Evolutionary conservation across 2,329 filamentous ascomycete species (phyloP), one percentile per base, ranked within the genome.

Genomic region (Nigrograna mackinnonii): DNA sequence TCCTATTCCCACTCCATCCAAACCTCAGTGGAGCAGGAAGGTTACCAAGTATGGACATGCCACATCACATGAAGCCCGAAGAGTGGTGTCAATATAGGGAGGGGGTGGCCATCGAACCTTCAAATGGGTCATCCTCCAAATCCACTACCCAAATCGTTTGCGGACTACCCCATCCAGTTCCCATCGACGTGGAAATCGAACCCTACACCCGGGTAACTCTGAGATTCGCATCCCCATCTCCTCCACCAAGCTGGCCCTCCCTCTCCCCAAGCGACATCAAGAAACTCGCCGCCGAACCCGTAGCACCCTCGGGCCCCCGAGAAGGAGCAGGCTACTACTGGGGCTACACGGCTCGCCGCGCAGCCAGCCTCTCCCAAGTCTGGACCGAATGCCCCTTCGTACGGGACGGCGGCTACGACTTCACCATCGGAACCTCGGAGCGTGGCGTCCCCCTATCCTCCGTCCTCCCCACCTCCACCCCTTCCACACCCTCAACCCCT

Each of bases 391-490:
- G 82, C 52, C 78, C 82, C 1, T 90, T 82, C 61, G 82, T 87
- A 42, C n/a, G n/a, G n/a, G 9, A 9, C n/a, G 83, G 81, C 34
- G 90, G 90, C 11, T 95, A 95, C 68, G 89, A 95, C 67, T 55
- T 91, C 43, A 89, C 84, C 54, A 83, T 95, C 53, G 90, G 89
- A 13, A 95, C 89, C 0, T 92, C 88, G 3, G 90, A 95, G 70
- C 83, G 87, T 49, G 86, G 89, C 38, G 57, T 74, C 24, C 71
- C 81, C 18, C 52, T 75, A 39, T 53, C 68, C 44, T 52, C 60
- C 2, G 56, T 75, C 5, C 41, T 64, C 1, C 66, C 63, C 4
- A 41, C 44, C 4, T 13, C 44, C 13, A 7, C 24, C 17, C 26
- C 39, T 9, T 9, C 35, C 20, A 18, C 32, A 13, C 13, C 13